Conservation (phyloP, 306 rosid genomes). For the Cucumis cinereus region DNA sequence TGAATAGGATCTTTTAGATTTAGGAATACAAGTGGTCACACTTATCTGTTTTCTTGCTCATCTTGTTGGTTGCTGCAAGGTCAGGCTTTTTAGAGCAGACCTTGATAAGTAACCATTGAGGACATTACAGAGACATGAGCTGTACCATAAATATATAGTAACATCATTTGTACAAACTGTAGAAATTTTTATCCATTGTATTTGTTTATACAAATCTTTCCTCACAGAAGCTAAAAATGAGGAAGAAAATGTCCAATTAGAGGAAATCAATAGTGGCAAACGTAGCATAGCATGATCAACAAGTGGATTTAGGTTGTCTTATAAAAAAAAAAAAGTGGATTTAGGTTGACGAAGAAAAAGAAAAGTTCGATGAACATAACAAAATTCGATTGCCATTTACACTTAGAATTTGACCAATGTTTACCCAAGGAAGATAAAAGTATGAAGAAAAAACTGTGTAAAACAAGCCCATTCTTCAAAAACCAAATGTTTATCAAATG, state of each 20-base stretch:
- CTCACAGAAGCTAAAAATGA: background rate
- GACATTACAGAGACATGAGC: background rate
- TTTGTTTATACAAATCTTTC: background rate
- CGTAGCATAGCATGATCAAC: background rate
- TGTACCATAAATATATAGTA: background rate
- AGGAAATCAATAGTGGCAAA: background rate
- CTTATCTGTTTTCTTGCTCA: background rate
- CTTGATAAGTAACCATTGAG: background rate
- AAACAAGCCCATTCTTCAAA: too few relatives aligned
- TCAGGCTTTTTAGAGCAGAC: background rate
- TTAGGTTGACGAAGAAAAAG: background rate
- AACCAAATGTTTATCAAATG: too few relatives aligned
- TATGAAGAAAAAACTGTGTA: too few relatives aligned
- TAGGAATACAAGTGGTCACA: background rate
- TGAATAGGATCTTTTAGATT: background rate
- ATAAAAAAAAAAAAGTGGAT: too few relatives aligned
- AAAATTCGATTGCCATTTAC: too few relatives aligned
- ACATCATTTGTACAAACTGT: background rate
- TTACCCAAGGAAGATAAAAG: too few relatives aligned
- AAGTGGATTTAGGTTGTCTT: background rate
- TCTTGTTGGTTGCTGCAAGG: background rate
- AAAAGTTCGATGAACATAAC: background rate
- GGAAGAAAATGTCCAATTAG: background rate
- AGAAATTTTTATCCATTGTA: background rate
- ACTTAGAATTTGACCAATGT: too few relatives aligned